Evolutionary conservation across 495 filamentous ascomycete genomes (phyloP).

Genomic region (Neurospora tetraspora): DNA sequence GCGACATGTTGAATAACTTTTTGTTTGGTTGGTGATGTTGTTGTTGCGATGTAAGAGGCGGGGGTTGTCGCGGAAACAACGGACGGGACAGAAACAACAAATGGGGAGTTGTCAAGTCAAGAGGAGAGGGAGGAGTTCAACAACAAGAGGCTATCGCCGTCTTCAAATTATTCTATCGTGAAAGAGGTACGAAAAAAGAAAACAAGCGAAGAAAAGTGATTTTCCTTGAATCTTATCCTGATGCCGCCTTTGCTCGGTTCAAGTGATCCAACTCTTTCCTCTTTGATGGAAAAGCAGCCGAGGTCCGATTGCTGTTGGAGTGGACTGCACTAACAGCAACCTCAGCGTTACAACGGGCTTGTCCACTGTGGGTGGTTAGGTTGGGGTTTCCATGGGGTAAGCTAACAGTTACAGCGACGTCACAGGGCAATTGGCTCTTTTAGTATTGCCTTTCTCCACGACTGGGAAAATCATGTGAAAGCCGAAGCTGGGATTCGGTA

Average conservation of each 20-base stretch:
- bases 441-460: background rate
- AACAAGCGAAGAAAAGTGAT: background rate
- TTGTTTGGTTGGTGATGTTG: background rate
- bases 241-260: background rate
- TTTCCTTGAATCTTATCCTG: background rate
- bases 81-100: background rate
- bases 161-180: background rate
- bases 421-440: background rate
- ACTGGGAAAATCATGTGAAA: background rate
- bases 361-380: too few species aligned
- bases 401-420: background rate
- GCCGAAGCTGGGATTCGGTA: background rate
- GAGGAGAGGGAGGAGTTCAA: too few species aligned
- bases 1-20: conserved; percentile 18
- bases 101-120: background rate
- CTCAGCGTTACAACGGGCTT: background rate
- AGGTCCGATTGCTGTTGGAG: background rate
- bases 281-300: background rate
- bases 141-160: background rate
- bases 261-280: background rate
- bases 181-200: background rate
- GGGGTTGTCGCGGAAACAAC: background rate
- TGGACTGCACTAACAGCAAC: background rate
- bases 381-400: background rate
- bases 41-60: background rate